Conservation (phyloP, 176 grass and related monocot species). For the Tuctoria greenei region DNA sequence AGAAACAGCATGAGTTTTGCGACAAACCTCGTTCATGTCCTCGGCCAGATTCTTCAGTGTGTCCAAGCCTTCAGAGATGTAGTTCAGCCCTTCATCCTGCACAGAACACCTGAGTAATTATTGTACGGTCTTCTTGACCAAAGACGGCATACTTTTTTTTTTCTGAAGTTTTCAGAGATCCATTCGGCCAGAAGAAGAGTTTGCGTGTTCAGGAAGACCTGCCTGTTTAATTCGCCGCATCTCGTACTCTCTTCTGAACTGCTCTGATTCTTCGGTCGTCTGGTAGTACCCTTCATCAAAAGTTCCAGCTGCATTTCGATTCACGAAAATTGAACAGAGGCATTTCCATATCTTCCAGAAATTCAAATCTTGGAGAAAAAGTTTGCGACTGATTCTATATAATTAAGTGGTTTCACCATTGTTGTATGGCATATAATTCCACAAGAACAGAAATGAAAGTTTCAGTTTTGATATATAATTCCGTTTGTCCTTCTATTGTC, state of each 20-base stretch:
- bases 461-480: not conserved
- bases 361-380: not conserved
- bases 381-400: too few relatives aligned
- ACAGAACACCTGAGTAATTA: not conserved
- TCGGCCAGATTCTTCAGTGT: slow-evolving; percentile 80
- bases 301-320: slow-evolving; percentile 16
- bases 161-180: too few relatives aligned
- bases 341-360: not conserved
- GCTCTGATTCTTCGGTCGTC: slow-evolving; percentile 66
- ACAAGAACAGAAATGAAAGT: not conserved
- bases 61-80: slow-evolving; percentile 87
- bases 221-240: slow-evolving; percentile 81
- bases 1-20: not conserved
- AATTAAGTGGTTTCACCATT: not conserved
- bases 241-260: slow-evolving; percentile 75
- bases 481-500: not conserved
- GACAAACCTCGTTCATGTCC: slow-evolving; percentile 78
- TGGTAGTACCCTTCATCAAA: slow-evolving; percentile 68
- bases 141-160: too few relatives aligned
- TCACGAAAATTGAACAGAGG: not conserved
- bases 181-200: not conserved
- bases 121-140: not conserved
- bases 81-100: slow-evolving; percentile 73
- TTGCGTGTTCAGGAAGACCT: slow-evolving; percentile 6
- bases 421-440: not conserved